Conservation (phyloP, 2,329 filamentous ascomycete genomes). For the Neonectria magnoliae region DNA sequence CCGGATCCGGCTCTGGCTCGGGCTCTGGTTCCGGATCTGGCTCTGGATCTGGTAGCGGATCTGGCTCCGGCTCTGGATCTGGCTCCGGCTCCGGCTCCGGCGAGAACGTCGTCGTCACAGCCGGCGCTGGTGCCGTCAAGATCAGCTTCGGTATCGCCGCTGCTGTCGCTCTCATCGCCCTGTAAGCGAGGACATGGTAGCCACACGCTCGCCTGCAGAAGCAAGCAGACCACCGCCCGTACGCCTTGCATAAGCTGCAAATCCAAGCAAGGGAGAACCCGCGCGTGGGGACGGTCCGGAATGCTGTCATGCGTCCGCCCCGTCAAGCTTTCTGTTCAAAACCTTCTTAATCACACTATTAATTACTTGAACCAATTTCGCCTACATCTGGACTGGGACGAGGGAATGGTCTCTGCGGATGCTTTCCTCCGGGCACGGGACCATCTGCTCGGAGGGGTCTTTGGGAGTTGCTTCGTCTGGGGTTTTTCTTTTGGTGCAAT, state of each 20-base stretch:
- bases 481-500: constrained; percentile 22
- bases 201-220: neutral
- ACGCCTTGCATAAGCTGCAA: constrained; percentile 17
- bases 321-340: neutral
- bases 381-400: constrained; percentile 27
- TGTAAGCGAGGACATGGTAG: constrained; percentile 38
- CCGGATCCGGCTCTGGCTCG: neutral
- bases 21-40: neutral
- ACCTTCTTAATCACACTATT: constrained; percentile 29
- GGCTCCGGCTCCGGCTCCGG: neutral
- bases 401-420: neutral
- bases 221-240: constrained; percentile 12
- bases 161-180: constrained; percentile 41
- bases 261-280: constrained; percentile 28
- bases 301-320: neutral
- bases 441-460: constrained; percentile 18
- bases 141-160: constrained; percentile 46
- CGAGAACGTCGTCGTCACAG: constrained; percentile 35
- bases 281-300: neutral
- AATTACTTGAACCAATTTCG: constrained; percentile 31
- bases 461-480: constrained; percentile 26
- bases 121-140: constrained; percentile 38
- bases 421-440: constrained; percentile 2
- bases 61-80: neutral
- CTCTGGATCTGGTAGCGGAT: neutral